Evolutionary conservation across 345 rosid species (phyloP).

Genomic region (Balakata baccata): DNA sequence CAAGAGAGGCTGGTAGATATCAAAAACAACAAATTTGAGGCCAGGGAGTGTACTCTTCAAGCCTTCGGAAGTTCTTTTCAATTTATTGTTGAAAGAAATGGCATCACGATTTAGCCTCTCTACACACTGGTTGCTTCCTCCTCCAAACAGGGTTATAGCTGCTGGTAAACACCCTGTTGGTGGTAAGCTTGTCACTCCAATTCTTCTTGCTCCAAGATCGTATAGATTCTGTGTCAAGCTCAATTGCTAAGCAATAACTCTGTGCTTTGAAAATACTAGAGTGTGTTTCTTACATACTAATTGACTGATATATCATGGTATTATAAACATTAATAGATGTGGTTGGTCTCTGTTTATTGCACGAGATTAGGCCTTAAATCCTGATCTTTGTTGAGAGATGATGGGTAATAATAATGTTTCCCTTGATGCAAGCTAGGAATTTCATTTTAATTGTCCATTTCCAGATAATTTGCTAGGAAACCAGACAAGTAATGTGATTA

Average conservation of each 20-base stretch:
- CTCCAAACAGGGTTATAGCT: conserved; percentile 73
- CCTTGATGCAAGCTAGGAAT: too few relatives aligned
- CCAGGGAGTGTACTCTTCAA: conserved; percentile 51
- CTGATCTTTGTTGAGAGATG: too few relatives aligned
- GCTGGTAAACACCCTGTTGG: conserved; percentile 94
- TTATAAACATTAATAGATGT: background rate
- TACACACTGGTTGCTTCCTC: conserved; percentile 71
- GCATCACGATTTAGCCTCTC: conserved; percentile 71
- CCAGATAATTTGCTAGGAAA: too few relatives aligned
- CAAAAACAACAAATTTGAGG: conserved; percentile 77
- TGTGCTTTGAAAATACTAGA: conserved; percentile 20
- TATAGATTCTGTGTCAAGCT: conserved; percentile 60
- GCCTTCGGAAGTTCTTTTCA: conserved; percentile 58
- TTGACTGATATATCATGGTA: background rate
- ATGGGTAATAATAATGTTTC: too few relatives aligned
- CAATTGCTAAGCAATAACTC: background rate
- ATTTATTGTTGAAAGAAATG: conserved; percentile 61
- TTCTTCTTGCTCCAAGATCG: conserved; percentile 68
- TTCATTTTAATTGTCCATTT: too few relatives aligned
- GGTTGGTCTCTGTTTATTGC: background rate
- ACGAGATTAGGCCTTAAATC: background rate
- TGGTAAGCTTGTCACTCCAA: conserved; percentile 77
- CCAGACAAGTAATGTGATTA: conserved; percentile 9
- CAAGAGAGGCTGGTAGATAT: conserved; percentile 71
- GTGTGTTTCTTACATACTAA: background rate